Conservation (phyloP, 768 basidiomycete genomes). For the Gymnopilus junonius region DNA sequence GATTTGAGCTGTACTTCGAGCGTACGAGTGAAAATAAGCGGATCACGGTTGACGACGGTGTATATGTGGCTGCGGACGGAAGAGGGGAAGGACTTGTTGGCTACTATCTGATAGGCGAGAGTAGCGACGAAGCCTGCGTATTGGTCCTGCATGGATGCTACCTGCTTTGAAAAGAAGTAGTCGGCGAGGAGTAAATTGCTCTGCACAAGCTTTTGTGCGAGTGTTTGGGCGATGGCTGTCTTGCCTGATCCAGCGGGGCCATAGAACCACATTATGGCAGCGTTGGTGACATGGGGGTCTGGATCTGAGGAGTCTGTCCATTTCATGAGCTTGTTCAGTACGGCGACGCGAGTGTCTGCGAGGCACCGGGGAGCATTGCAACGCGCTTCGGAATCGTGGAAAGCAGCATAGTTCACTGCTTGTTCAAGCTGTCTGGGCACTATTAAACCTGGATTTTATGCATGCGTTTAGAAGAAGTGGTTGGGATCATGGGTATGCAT, state of each 20-base stretch:
- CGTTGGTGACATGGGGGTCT: background rate
- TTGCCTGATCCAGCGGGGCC: conserved; percentile 18
- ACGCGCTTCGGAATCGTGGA: conserved; percentile 1
- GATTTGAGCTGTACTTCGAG: background rate
- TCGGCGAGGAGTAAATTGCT: background rate
- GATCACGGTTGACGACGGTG: conserved; percentile 1
- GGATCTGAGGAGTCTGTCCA: background rate
- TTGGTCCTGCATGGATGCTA: background rate
- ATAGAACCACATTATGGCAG: conserved; percentile 8
- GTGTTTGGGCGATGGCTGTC: conserved; percentile 15
- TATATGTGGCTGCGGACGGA: background rate
- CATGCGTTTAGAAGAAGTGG: too few relatives aligned
- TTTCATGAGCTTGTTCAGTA: background rate
- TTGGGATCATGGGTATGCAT: too few relatives aligned
- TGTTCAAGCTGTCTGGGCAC: background rate
- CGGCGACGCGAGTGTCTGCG: conserved; percentile 1
- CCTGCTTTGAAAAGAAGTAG: conserved; percentile 14
- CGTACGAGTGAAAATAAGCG: conserved; percentile 4
- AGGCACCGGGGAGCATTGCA: conserved; percentile 1
- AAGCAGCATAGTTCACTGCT: background rate
- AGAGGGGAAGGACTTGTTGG: background rate
- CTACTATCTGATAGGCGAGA: conserved; percentile 10
- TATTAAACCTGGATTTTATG: background rate
- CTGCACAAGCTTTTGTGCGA: conserved; percentile 6
- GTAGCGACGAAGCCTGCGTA: conserved; percentile 5